Evolutionary conservation across 345 rosid species (phyloP), one percentile per base, ranked within the genome.

Genomic region (Citrus mangshanensis): DNA sequence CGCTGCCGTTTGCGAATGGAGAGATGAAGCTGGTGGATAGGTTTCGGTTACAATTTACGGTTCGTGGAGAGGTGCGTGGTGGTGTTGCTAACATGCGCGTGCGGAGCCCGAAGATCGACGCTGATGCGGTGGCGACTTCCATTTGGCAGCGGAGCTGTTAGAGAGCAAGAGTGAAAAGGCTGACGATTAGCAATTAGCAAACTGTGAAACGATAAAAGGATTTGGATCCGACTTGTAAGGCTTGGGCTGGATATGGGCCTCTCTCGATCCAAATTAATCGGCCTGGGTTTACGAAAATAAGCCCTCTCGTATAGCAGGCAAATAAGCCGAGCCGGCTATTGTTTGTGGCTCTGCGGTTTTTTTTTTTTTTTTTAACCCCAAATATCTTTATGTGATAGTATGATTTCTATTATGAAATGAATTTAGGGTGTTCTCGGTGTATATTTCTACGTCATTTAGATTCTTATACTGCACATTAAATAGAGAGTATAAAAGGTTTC

Each of bases 121-220:
- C 77, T 74, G 87, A 71, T 68, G 85, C 79, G 27, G 89, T 75
- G 72, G 92, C 88, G 60, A 89, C 87, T 77, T 78, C 92, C 95
- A 91, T 91, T 72, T n/a, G 71, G 10, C 5, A 63, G 61, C 32
- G 25, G 60, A 16, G 67, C n/a, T 38, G 75, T 16, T 40, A 12
- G 68, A 16, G 16, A 21, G 63, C 19, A 34, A 5, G 30, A 22
- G 40, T 0, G 74, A 25, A n/a, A 14, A 9, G 14, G 10, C 2
- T 0, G 13, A 75, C 21, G 24, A 22, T 9, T 9, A 51, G 7
- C 38, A 18, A 22, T 12, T 13, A 13, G 51, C 51, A 18, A 19
- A 22, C 9, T 28, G 2, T 10, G 56, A 74, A 25, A 34, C 30
- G 55, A 78, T 70, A 25, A 68, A 37, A 51, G 35, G 18, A 34